Evolutionary conservation across 495 filamentous ascomycete species (phyloP), one percentile per base, ranked within the genome.

Genomic region (Cenococcum geophilum): DNA sequence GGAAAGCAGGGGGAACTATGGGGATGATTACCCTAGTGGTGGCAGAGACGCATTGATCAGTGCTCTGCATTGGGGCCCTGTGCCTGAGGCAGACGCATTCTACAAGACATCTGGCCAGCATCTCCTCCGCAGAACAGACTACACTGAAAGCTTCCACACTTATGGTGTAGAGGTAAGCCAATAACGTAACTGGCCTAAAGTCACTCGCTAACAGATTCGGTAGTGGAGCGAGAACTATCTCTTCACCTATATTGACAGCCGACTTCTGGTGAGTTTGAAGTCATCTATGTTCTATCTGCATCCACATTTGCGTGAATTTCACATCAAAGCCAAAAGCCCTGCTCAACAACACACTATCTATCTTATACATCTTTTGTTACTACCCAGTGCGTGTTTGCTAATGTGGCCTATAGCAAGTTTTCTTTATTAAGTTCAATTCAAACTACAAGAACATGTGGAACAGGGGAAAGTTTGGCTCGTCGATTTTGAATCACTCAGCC

Each of bases 161-260:
- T 71, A 64, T 36, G 69, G 69, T 12, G 35, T 68, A 1, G 61
- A 68, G 57, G 62, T 64, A 56, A 21, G 4, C 1, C 20, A 32
- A 20, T 32, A 18, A 51, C 18, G 23, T 10, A 11, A 5, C 5
- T n/a, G 25, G 45, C 18, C 47, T 12, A 18, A 21, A 14, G 21
- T 56, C 34, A 25, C 3, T 5, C 5, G 22, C 55, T 63, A 34
- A 63, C 55, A 32, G n/a, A 12, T 18, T 6, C 59, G 10, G 10
- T 42, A 60, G 61, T 71, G 69, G 69, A 66, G 58, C 34, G 58
- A 68, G 48, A 60, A 68, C 34, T 71, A 71, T 42, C 57, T 71
- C 9, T 71, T 68, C 60, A 71, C 63, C 16, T 71, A 71, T 35
- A 66, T 71, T 34, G 68, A 71, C 54, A 66, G 58, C 1, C 48